These are phyloP conservation scores for Tricholoma furcatifolium DNA, from an alignment of 768 basidiomycete genomes.

Conservation along the genomic window DNA sequence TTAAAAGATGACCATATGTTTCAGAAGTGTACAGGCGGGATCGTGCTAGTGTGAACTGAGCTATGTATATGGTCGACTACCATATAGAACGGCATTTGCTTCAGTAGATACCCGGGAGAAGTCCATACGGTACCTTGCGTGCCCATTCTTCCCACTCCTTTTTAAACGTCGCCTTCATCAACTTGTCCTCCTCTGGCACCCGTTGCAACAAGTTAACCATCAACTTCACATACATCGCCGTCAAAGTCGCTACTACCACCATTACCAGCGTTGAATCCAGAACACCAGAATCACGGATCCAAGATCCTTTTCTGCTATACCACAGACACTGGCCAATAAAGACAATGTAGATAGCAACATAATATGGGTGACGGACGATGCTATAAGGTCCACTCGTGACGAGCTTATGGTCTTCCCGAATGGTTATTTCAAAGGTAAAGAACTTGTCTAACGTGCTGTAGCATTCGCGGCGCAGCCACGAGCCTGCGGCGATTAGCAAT, in stretches of 20 bases:
- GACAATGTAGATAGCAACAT: conserved; percentile 13
- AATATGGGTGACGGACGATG: conserved; percentile 40
- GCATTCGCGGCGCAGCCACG: conserved; percentile 33
- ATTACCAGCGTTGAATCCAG: conserved; percentile 1
- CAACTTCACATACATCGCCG: neutral
- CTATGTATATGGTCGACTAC: neutral
- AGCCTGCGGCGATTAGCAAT: conserved; percentile 24
- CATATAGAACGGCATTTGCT: neutral
- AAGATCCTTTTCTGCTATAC: conserved; percentile 2
- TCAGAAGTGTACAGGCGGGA: neutral
- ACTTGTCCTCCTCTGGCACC: conserved; percentile 12
- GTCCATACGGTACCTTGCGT: conserved; percentile 9
- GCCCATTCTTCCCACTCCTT: conserved; percentile 18
- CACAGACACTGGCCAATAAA: conserved; percentile 8
- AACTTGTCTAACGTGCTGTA: conserved; percentile 34
- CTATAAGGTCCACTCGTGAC: conserved; percentile 39
- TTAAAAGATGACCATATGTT: neutral
- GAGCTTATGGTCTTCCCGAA: conserved; percentile 32
- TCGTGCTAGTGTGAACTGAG: neutral
- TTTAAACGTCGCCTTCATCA: conserved; percentile 12
- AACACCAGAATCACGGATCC: conserved; percentile 6
- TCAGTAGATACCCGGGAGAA: conserved; percentile 8
- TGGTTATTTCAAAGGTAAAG: conserved; percentile 40
- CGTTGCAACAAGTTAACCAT: conserved; percentile 1
- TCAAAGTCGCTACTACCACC: neutral